Evolutionary conservation across 305 asterid species (phyloP).

Genomic region (Salvia sclarea): DNA sequence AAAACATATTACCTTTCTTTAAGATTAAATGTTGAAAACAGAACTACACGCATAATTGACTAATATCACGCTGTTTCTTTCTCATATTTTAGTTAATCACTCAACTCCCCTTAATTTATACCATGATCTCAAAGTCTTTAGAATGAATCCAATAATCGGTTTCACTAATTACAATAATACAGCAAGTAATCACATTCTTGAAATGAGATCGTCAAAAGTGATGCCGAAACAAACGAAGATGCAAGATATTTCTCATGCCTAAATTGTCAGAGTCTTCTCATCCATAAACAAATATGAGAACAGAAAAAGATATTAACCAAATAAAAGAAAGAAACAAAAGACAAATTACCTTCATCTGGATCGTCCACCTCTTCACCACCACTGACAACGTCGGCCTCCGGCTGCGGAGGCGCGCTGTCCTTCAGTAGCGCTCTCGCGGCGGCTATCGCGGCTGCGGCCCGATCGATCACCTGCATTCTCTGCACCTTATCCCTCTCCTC

Average conservation of each 20-base stretch:
- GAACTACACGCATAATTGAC: neutral
- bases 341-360: constrained; percentile 45
- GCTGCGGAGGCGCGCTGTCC: constrained; percentile 46
- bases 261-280: neutral
- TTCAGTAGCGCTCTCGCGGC: constrained; percentile 79
- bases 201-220: constrained; percentile 7
- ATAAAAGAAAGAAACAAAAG: neutral
- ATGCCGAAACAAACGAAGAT: neutral
- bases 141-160: neutral
- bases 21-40: neutral
- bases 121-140: neutral
- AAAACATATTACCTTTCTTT: neutral
- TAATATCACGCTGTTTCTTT: neutral
- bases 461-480: constrained; percentile 91
- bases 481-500: constrained; percentile 85
- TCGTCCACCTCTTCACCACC: constrained; percentile 36
- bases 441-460: constrained; percentile 93
- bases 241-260: neutral
- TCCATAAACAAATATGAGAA: no score
- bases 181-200: neutral
- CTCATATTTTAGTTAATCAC: neutral
- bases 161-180: no score
- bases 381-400: constrained; percentile 22
- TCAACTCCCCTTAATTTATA: neutral
- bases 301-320: neutral